phyloP scores from a whole-genome alignment of 106 monocot genomes.

The Agapanthus africanus region DNA sequence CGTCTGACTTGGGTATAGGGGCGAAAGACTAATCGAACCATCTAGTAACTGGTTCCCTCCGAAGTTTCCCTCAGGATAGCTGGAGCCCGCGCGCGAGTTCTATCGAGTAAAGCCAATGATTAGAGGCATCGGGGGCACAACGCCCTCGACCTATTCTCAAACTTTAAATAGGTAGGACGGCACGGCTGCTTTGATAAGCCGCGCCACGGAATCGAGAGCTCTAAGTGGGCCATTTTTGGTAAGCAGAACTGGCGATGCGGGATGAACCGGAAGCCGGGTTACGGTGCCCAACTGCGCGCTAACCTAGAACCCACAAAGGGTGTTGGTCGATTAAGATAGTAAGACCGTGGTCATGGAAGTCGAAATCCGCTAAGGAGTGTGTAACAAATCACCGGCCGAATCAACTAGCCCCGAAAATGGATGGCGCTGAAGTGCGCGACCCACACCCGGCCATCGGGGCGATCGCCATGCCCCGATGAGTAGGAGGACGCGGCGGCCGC shows the following conservation, averaged over 20 bases:
- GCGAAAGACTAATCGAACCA: conserved; percentile 12
- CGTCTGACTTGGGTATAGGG: conserved; percentile 11
- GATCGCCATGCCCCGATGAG: conserved; percentile 10
- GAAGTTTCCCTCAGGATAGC: no score
- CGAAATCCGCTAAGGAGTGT: conserved; percentile 25
- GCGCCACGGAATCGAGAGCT: conserved; percentile 27
- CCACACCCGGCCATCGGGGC: conserved; percentile 22
- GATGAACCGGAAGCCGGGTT: conserved; percentile 40
- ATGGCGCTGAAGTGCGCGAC: conserved; percentile 27
- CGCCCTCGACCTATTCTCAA: conserved; percentile 4
- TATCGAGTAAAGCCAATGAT: neutral
- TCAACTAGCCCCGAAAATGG: conserved; percentile 41
- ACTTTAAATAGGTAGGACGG: conserved; percentile 4
- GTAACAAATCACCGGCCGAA: conserved; percentile 39
- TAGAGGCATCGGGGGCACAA: neutral
- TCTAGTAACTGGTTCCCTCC: neutral
- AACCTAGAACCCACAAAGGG: conserved; percentile 25
- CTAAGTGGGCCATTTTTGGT: conserved; percentile 64
- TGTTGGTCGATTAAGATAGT: conserved; percentile 29
- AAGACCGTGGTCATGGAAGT: conserved; percentile 21
- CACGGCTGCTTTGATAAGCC: conserved; percentile 2
- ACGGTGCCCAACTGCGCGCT: conserved; percentile 33
- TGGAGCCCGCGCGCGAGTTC: no score
- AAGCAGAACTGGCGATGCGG: conserved; percentile 50
- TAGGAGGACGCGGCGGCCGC: conserved; percentile 12